Evolutionary conservation across 2,329 filamentous ascomycete species (phyloP).

Genomic region (Talaromyces sp.): DNA sequence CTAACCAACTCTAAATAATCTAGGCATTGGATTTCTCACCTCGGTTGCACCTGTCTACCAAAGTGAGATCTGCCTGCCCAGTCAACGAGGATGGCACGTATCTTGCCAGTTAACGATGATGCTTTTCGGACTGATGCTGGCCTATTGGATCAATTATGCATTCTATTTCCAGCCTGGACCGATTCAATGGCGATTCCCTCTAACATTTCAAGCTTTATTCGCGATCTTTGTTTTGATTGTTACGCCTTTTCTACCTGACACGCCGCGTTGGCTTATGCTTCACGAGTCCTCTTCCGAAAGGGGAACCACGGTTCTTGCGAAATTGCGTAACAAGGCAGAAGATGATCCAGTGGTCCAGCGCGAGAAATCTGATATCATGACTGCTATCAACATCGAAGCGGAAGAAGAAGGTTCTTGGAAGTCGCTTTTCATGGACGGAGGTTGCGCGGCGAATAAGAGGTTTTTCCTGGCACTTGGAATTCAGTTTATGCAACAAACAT

Average conservation of each 20-base stretch:
- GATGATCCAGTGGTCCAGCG: conserved; percentile 18
- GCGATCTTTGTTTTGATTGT: conserved; percentile 21
- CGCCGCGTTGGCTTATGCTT: conserved; percentile 29
- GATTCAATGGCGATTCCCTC: conserved; percentile 31
- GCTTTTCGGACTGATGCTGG: conserved; percentile 26
- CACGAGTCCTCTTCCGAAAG: conserved; percentile 19
- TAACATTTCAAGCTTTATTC: conserved; percentile 20
- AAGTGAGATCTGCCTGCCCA: conserved; percentile 28
- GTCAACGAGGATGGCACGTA: conserved; percentile 33
- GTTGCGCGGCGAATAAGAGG: conserved; percentile 15
- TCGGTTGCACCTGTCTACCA: conserved; percentile 34
- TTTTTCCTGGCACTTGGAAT: conserved; percentile 23
- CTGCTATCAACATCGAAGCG: conserved; percentile 13
- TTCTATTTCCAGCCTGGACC: conserved; percentile 28
- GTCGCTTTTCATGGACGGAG: conserved; percentile 17
- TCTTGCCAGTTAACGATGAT: conserved; percentile 31
- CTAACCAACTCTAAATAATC: background rate
- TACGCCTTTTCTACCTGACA: conserved; percentile 26
- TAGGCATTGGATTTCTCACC: conserved; percentile 27
- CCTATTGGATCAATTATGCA: conserved; percentile 28
- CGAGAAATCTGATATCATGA: conserved; percentile 11
- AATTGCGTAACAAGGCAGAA: conserved; percentile 18
- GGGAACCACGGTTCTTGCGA: conserved; percentile 19
- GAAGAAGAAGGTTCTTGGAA: conserved; percentile 22
- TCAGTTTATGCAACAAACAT: conserved; percentile 29